phyloP scores from a whole-genome alignment of 768 basidiomycete species.

The Tulasnella sp. region DNA sequence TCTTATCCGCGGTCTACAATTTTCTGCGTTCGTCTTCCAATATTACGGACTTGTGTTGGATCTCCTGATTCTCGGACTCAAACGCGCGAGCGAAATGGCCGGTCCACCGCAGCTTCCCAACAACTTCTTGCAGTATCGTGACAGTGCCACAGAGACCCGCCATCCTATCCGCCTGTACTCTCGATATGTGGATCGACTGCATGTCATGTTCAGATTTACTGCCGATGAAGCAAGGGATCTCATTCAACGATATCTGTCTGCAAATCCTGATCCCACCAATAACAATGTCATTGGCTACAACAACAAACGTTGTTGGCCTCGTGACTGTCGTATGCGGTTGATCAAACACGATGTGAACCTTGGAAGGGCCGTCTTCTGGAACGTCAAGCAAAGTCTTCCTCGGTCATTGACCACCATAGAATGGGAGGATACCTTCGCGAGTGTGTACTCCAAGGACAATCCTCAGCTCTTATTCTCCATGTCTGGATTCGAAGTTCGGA shows the following conservation, averaged over 20 bases:
- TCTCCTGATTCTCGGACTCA: conserved; percentile 89
- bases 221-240: conserved; percentile 96
- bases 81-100: conserved; percentile 97
- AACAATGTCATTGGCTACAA: conserved; percentile 99
- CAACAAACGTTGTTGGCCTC: conserved; percentile 98
- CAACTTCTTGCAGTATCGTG: conserved; percentile 95
- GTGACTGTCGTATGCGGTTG: conserved; percentile 96
- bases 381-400: conserved; percentile 93
- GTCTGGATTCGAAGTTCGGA: conserved; percentile 98
- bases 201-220: conserved; percentile 94
- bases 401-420: conserved; percentile 95
- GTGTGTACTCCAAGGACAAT: conserved; percentile 94
- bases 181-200: conserved; percentile 87
- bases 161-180: conserved; percentile 98
- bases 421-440: conserved; percentile 97
- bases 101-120: conserved; percentile 96
- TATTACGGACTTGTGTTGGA: conserved; percentile 95
- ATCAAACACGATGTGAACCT: conserved; percentile 99
- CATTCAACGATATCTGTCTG: conserved; percentile 93
- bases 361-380: conserved; percentile 98
- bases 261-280: conserved; percentile 96
- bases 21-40: conserved; percentile 98
- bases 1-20: conserved; percentile 93
- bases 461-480: conserved; percentile 96
- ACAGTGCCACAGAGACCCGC: conserved; percentile 86